Evolutionary conservation across 2,329 filamentous ascomycete species (phyloP).

Genomic region (Passalora sequoiae): DNA sequence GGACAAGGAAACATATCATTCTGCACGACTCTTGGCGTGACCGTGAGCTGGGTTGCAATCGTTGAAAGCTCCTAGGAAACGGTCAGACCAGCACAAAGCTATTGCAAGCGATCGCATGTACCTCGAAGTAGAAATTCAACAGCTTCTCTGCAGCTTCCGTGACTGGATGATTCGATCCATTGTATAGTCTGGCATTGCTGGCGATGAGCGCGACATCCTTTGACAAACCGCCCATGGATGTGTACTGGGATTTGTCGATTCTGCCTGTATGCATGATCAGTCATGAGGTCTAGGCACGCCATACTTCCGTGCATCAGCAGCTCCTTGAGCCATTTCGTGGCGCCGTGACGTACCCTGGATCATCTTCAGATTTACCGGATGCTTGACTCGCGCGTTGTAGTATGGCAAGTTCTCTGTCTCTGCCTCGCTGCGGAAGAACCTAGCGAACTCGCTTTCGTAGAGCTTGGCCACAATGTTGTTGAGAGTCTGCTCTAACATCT

Average conservation of each 20-base stretch:
- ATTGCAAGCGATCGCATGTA: too few species aligned
- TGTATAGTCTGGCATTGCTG: slow-evolving; percentile 10
- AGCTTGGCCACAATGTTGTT: slow-evolving; percentile 12
- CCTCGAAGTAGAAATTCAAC: slow-evolving; percentile 6
- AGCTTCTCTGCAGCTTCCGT: slow-evolving; percentile 11
- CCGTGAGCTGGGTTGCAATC: not conserved
- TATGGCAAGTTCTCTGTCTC: slow-evolving; percentile 7
- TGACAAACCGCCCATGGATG: slow-evolving; percentile 8
- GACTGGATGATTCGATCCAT: slow-evolving; percentile 14
- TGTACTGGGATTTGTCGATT: slow-evolving; percentile 6
- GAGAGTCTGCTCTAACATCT: slow-evolving; percentile 1
- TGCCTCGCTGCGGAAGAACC: slow-evolving; percentile 18
- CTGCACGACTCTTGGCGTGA: not conserved
- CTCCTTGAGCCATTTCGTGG: too few species aligned
- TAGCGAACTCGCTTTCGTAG: slow-evolving; percentile 5
- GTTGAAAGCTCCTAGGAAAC: not conserved
- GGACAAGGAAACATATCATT: slow-evolving; percentile 38
- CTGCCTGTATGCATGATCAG: too few species aligned
- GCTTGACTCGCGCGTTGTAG: slow-evolving; percentile 3
- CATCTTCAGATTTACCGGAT: slow-evolving; percentile 12
- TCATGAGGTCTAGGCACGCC: too few species aligned
- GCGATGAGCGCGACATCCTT: slow-evolving; percentile 14
- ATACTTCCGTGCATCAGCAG: too few species aligned
- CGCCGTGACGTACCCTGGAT: slow-evolving; percentile 13
- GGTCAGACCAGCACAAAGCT: too few species aligned